Percentiles rank a stretch among this genome's conserved stretches.
Evolutionary conservation across 768 basidiomycete species (phyloP).

Genomic region (Rhizopogon sp.): DNA sequence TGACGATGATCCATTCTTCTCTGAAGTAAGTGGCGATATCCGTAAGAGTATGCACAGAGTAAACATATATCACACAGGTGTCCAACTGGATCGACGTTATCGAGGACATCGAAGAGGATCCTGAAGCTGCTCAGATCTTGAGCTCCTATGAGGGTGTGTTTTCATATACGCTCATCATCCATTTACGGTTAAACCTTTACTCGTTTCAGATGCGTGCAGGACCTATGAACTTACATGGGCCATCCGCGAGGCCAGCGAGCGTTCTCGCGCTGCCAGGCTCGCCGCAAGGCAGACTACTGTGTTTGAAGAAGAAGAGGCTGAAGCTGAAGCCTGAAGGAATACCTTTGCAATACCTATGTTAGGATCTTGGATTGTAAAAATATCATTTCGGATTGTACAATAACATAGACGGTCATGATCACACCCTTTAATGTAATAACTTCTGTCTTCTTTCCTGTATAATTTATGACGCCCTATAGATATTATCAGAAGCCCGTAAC

Average conservation of each 20-base stretch:
- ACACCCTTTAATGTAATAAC: background rate
- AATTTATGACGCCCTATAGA: conserved; percentile 25
- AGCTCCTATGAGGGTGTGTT: conserved; percentile 74
- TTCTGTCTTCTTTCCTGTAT: background rate
- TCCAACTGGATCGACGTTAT: conserved; percentile 87
- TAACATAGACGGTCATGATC: background rate
- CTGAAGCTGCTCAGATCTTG: conserved; percentile 75
- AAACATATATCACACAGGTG: conserved; percentile 27
- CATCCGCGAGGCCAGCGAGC: conserved; percentile 76
- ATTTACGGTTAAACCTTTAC: conserved; percentile 1
- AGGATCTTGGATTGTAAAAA: background rate
- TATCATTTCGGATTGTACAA: background rate
- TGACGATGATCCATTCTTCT: conserved; percentile 92
- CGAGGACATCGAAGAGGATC: conserved; percentile 85
- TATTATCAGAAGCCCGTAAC: conserved; percentile 32
- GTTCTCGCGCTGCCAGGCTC: conserved; percentile 45
- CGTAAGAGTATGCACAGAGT: no score
- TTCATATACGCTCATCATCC: background rate
- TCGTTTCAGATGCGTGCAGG: conserved; percentile 65
- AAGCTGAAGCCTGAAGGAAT: conserved; percentile 12
- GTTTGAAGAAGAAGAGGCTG: conserved; percentile 22
- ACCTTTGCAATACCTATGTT: background rate
- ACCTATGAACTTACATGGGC: conserved; percentile 95
- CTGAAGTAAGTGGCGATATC: conserved; percentile 46
- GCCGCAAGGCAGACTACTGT: conserved; percentile 28